These are phyloP conservation scores for Ganoderma lucidum DNA, from an alignment of 1,284 basidiomycete species.

Conservation along the genomic window DNA sequence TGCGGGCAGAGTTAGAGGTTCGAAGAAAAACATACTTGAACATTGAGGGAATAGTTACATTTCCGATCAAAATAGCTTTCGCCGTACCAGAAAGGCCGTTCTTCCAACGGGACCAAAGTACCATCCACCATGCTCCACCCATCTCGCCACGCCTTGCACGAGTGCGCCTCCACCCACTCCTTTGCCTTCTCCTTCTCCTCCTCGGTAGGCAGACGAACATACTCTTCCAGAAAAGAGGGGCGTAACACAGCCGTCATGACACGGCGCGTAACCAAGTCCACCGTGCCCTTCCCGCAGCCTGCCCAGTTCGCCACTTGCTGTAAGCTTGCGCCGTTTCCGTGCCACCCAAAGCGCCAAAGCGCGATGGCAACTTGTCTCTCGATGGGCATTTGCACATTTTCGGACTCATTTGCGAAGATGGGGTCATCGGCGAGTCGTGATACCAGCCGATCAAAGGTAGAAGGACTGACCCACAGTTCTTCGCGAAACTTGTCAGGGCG, in stretches of 20 bases:
- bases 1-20: no score
- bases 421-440: not conserved
- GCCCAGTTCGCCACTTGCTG: not conserved
- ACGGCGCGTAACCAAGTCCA: not conserved
- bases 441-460: not conserved
- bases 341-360: not conserved
- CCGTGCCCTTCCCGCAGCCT: not conserved
- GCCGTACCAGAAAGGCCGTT: not conserved
- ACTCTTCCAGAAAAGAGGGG: not conserved
- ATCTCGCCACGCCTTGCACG: not conserved
- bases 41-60: no score
- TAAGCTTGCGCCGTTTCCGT: not conserved
- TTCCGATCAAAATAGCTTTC: no score
- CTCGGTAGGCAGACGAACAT: not conserved
- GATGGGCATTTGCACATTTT: not conserved
- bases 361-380: not conserved
- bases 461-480: not conserved
- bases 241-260: not conserved
- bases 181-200: constrained; percentile 1
- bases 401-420: not conserved
- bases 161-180: not conserved
- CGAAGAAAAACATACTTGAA: no score
- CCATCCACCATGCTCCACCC: not conserved
- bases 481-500: not conserved
- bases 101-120: not conserved